Evolutionary conservation across 192 early-diverging fungal genomes (phyloP).

Genomic region (Glomus cerebriforme): DNA sequence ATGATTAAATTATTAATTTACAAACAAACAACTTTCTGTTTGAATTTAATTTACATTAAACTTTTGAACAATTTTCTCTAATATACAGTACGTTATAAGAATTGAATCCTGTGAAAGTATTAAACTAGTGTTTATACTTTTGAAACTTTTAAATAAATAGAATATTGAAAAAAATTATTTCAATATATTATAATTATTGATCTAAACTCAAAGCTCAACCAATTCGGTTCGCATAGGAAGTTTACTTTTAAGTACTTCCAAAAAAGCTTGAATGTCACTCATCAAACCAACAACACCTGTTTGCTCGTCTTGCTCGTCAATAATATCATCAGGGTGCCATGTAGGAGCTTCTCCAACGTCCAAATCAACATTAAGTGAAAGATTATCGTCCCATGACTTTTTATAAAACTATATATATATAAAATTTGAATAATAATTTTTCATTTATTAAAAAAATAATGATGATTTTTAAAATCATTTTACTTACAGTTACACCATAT

Average conservation of each 20-base stretch:
- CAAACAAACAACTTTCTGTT: too few species aligned
- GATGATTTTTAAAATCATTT: slow-evolving; percentile 10
- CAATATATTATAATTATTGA: too few species aligned
- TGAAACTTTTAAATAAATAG: too few species aligned
- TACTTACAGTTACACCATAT: slow-evolving; percentile 29
- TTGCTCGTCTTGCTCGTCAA: not conserved
- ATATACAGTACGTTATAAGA: too few species aligned
- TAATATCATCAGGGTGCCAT: slow-evolving; percentile 40
- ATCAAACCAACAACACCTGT: not conserved
- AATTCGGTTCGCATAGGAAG: not conserved
- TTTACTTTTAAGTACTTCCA: not conserved
- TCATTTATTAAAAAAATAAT: not conserved
- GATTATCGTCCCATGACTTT: slow-evolving; percentile 43
- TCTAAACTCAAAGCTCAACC: too few species aligned
- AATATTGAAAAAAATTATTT: too few species aligned
- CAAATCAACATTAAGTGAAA: slow-evolving; percentile 38
- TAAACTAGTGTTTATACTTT: too few species aligned
- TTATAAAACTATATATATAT: slow-evolving; percentile 23
- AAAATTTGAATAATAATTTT: not conserved
- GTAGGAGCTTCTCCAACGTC: slow-evolving; percentile 41
- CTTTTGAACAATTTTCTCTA: too few species aligned
- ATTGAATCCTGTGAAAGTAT: too few species aligned
- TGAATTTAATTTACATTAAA: too few species aligned
- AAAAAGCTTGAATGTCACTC: slow-evolving; percentile 17
- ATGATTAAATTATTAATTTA: too few species aligned